Conservation (phyloP, 2,329 filamentous ascomycete species). For the Macrophomina phaseolina region DNA sequence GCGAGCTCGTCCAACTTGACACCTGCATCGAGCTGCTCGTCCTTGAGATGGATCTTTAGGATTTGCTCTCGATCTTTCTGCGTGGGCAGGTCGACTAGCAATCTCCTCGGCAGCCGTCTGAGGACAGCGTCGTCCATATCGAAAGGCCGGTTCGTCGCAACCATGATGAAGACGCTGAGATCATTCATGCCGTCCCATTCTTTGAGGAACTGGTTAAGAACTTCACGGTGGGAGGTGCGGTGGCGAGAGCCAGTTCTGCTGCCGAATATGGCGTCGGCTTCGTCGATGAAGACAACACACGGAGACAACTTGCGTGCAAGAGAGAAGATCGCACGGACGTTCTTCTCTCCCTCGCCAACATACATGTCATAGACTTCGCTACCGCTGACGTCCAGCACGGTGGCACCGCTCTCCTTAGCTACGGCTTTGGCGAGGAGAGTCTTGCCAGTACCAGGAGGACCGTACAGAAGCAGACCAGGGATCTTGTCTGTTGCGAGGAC, state of each 20-base stretch:
- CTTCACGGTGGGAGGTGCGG: constrained; percentile 78
- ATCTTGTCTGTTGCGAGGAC: constrained; percentile 91
- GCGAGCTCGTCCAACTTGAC: constrained; percentile 70
- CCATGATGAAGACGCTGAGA: constrained; percentile 92
- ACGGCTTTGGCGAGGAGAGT: constrained; percentile 68
- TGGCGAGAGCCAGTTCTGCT: constrained; percentile 71
- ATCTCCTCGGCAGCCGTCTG: constrained; percentile 72
- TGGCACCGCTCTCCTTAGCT: constrained; percentile 69
- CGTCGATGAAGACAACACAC: constrained; percentile 95
- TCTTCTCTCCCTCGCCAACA: constrained; percentile 95
- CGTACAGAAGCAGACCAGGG: constrained; percentile 85
- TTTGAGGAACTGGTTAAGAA: constrained; percentile 94
- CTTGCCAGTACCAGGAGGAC: constrained; percentile 77
- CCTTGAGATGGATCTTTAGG: constrained; percentile 72
- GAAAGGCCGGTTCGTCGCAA: constrained; percentile 93
- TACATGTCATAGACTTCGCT: constrained; percentile 96
- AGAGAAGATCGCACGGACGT: constrained; percentile 88
- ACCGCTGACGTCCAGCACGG: constrained; percentile 81
- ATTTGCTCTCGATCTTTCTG: constrained; percentile 71
- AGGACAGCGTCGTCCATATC: constrained; percentile 90
- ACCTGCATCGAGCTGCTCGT: constrained; percentile 65
- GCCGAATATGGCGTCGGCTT: constrained; percentile 91
- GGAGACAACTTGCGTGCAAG: constrained; percentile 90
- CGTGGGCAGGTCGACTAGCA: constrained; percentile 75
- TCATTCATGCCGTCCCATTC: constrained; percentile 95